phyloP scores from a whole-genome alignment of 345 rosid species.

The Eucalyptus erythrocorys region DNA sequence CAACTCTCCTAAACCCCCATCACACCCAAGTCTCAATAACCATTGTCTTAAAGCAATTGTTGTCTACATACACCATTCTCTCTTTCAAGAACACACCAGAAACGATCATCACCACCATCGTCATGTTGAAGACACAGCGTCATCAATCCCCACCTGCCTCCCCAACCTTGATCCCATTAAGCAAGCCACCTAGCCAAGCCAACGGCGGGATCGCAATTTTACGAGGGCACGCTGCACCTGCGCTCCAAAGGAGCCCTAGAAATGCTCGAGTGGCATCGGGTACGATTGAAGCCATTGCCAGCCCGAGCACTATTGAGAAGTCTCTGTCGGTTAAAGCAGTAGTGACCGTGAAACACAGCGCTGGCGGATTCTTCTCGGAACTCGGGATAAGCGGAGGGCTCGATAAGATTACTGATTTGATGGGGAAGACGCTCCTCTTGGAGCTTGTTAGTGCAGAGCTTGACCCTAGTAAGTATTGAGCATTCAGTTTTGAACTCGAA shows the following conservation, averaged over 20 bases:
- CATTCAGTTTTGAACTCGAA: background rate
- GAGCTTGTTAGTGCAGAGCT: constrained; percentile 52
- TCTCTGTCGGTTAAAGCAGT: constrained; percentile 9
- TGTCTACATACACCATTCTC: background rate
- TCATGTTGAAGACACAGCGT: constrained; percentile 23
- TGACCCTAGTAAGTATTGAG: constrained; percentile 29
- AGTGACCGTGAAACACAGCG: constrained; percentile 16
- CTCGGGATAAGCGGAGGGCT: constrained; percentile 11
- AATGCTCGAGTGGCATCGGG: background rate
- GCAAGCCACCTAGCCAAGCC: constrained; percentile 14
- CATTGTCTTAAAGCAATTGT: background rate
- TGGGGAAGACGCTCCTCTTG: constrained; percentile 32
- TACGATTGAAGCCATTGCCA: background rate
- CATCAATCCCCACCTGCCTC: background rate
- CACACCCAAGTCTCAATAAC: background rate
- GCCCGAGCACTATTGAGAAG: background rate
- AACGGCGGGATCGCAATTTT: background rate
- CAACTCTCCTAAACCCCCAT: background rate
- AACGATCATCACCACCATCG: background rate
- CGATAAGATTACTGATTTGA: constrained; percentile 26
- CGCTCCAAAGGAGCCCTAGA: background rate
- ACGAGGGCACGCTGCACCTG: background rate
- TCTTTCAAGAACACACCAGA: background rate
- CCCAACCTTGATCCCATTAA: background rate
- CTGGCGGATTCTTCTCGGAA: constrained; percentile 11